Evolutionary conservation across 2,329 filamentous ascomycete genomes (phyloP), one percentile per base, ranked within the genome.

Genomic region (Hypoxylon sp.): DNA sequence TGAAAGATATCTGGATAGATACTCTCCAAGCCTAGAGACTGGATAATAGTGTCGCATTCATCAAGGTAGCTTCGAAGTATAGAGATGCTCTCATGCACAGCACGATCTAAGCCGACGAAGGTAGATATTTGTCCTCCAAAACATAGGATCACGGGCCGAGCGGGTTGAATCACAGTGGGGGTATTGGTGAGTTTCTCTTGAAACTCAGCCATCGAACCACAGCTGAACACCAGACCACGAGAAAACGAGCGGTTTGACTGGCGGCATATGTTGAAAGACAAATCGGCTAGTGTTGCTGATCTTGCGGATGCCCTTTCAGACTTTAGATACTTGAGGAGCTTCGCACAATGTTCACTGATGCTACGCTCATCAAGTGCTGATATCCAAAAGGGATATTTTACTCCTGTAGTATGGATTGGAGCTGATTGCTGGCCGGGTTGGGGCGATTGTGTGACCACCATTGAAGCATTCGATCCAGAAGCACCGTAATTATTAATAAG

Each of bases 401-500:
- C 29, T 9, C 29, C 29, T 31, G 29, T 31, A 5, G 29, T 44
- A 44, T n/a, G 17, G 64, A 39, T 54, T 53, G 42, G 31, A 17
- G 42, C 50, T 29, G 39, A 44, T 44, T 17, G 6, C 19, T 10
- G 17, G 22, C 39, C 39, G 39, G 17, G 65, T 35, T 56, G 31
- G 8, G 72, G 74, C 11, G 70, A 44, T 26, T 73, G 57, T 0
- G 48, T 66, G 3, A 80, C 55, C 1, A 79, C 31, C 65, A 76
- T 61, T 4, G 72, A 68, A 0, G 75, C 70, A 37, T 79, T 80
- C 13, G 70, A 76, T 0, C 78, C 80, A 3, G 71, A 73, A 0
- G 80, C 80, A 0, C 80, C 80, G 61, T 81, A 81, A 65, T 78
- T 81, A 65, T 81, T 81, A 14, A 64, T 52, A 3, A 58, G 37